phyloP scores from a whole-genome alignment of 2,329 filamentous ascomycete species.

The Paraphaeosphaeria minitans region DNA sequence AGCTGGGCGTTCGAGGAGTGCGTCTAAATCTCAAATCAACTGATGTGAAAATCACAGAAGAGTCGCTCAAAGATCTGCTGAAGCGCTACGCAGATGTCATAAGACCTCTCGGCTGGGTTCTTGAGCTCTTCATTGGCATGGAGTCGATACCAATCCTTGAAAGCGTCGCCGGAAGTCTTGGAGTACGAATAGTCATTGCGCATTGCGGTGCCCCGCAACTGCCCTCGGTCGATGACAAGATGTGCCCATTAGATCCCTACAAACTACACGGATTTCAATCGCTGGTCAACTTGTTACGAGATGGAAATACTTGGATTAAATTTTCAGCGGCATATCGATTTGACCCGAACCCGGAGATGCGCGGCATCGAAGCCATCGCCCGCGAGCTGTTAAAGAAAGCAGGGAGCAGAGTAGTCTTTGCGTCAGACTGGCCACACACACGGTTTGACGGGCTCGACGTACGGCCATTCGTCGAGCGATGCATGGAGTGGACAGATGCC shows the following conservation, averaged over 20 bases:
- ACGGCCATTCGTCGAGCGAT: constrained; percentile 58
- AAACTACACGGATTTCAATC: constrained; percentile 56
- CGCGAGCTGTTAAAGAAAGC: constrained; percentile 48
- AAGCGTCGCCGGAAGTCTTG: constrained; percentile 48
- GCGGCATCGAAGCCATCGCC: constrained; percentile 56
- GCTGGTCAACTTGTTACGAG: constrained; percentile 54
- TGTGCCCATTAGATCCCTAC: constrained; percentile 43
- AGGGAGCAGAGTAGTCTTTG: constrained; percentile 59
- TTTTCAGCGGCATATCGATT: constrained; percentile 65
- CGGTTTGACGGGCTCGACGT: constrained; percentile 64
- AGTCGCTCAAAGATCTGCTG: constrained; percentile 52
- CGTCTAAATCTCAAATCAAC: constrained; percentile 64
- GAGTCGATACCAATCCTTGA: constrained; percentile 57
- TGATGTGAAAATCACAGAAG: constrained; percentile 45
- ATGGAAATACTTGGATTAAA: constrained; percentile 61
- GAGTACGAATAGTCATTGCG: constrained; percentile 62
- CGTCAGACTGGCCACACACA: constrained; percentile 69
- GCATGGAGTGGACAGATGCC: constrained; percentile 58
- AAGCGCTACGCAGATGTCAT: constrained; percentile 58
- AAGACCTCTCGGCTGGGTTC: constrained; percentile 58
- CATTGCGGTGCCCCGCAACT: constrained; percentile 62
- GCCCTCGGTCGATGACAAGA: constrained; percentile 9
- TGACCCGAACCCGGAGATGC: constrained; percentile 51
- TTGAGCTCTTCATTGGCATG: constrained; percentile 64
- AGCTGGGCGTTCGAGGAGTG: constrained; percentile 63